Base-by-base conservation (phyloP, 441 rosid genomes). In the Bocquillonia castaneifolia region DNA sequence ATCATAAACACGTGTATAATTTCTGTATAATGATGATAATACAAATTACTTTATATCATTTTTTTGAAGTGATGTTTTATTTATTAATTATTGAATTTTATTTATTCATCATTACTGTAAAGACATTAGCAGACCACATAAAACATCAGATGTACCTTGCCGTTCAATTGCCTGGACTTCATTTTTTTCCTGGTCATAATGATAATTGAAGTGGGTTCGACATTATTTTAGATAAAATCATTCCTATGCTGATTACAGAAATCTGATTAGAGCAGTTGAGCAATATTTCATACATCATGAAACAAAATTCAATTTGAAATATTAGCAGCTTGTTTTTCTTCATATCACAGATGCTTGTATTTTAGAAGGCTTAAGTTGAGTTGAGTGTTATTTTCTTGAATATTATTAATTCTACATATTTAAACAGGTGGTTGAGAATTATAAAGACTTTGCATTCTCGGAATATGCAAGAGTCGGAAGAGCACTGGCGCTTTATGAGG, bases 391-490 rank as follows among this genome's bases (percentile, higher is more conserved):
- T 37, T 25, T 23, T 67, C 3, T 28, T 44, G 31, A 8, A 20
- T 3, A 22, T 17, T 48, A 34, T 48, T 10, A 32, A 10, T 4
- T 61, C 14, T 63, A 28, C 6, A 31, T 20, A 25, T 58, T 37
- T 64, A 52, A 72, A 58, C 60, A 83, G 86, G 84, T 84, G 70
- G 78, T 79, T 59, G 81, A 82, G 62, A 77, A 79, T 57, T 86
- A 82, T 64, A 86, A 86, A 55, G 88, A 84, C 10, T 84, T 83
- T 5, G 88, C 88, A 10, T 80, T 86, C 72, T 73, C 86, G 0
- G 90, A 84, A 18, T 84, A 84, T 59, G 85, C 85, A 37, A 76
- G 90, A 63, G 83, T 83, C 0, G 88, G 90, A 22, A 79, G 86
- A 75, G 90, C 88, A 3, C 71, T 82, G 69, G 83, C 78, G 0